These are phyloP conservation scores for Centrapalus pauciflorus DNA, from an alignment of 129 eudicot genomes.

Conservation along the genomic window DNA sequence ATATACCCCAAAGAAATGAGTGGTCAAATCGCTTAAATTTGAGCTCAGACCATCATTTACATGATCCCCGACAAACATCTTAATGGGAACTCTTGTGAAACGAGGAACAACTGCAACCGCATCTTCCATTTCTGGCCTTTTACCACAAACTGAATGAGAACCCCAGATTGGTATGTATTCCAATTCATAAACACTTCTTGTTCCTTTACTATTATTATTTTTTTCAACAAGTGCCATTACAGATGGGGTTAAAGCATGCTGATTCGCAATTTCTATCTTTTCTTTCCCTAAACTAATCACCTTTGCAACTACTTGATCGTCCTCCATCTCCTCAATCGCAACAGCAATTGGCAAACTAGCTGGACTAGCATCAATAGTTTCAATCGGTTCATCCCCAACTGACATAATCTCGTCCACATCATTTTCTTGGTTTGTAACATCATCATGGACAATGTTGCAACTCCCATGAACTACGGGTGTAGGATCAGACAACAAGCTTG, in stretches of 20 bases:
- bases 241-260: constrained; percentile 34
- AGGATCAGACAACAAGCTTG: constrained; percentile 46
- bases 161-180: constrained; percentile 88
- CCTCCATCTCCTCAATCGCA: constrained; percentile 43
- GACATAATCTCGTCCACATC: constrained; percentile 40
- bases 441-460: constrained; percentile 17
- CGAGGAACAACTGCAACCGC: constrained; percentile 58
- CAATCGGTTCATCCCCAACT: constrained; percentile 36
- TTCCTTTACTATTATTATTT: constrained; percentile 28
- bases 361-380: constrained; percentile 26
- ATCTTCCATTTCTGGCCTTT: constrained; percentile 92
- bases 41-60: constrained; percentile 38
- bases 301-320: constrained; percentile 48
- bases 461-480: constrained; percentile 4
- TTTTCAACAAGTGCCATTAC: constrained; percentile 37
- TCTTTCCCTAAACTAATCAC: constrained; percentile 36
- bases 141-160: constrained; percentile 54
- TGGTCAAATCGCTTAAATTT: constrained; percentile 42
- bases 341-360: constrained; percentile 51
- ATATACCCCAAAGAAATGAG: constrained; percentile 71
- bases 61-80: constrained; percentile 51
- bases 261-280: constrained; percentile 21
- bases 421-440: constrained; percentile 37
- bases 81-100: constrained; percentile 54
- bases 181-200: constrained; percentile 49